phyloP scores from a whole-genome alignment of 2,329 filamentous ascomycete species.

The Zymoseptoria passerinii region DNA sequence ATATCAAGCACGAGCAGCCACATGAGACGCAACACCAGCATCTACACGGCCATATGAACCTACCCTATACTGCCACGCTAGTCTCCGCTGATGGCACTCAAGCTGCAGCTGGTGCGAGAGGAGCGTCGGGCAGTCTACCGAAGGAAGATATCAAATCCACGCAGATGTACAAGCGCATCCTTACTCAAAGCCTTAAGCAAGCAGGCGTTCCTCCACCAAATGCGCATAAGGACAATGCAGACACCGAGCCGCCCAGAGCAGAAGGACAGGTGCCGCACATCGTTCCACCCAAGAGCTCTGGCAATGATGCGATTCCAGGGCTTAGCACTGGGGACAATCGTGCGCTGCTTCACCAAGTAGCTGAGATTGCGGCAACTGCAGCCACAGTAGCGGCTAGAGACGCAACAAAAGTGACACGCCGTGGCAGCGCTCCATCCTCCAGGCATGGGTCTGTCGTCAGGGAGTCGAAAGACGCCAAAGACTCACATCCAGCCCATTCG shows the following conservation, averaged over 20 bases:
- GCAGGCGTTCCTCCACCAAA: conserved; percentile 58
- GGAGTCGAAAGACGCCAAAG: conserved; percentile 8
- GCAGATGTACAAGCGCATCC: conserved; percentile 83
- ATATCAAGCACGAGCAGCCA: conserved; percentile 22
- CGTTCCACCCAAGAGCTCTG: conserved; percentile 60
- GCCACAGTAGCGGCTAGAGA: conserved; percentile 81
- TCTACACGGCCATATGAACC: conserved; percentile 8
- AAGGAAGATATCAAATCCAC: conserved; percentile 72
- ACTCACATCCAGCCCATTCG: neutral
- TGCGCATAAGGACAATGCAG: conserved; percentile 15
- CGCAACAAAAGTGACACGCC: conserved; percentile 48
- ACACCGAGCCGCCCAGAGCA: conserved; percentile 9
- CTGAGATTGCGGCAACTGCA: conserved; percentile 87
- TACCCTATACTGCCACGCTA: conserved; percentile 15
- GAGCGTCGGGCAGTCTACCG: conserved; percentile 7
- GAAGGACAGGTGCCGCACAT: conserved; percentile 55
- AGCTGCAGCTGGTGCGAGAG: conserved; percentile 2
- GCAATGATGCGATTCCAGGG: conserved; percentile 49
- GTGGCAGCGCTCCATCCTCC: conserved; percentile 36
- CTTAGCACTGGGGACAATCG: conserved; percentile 77
- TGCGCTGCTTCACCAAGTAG: conserved; percentile 73
- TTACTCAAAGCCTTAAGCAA: conserved; percentile 82
- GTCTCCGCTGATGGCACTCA: conserved; percentile 7
- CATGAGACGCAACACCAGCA: conserved; percentile 6
- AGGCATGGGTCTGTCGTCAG: conserved; percentile 9